Evolutionary conservation across 306 rosid genomes (phyloP).

Genomic region (Quercus rubra): DNA sequence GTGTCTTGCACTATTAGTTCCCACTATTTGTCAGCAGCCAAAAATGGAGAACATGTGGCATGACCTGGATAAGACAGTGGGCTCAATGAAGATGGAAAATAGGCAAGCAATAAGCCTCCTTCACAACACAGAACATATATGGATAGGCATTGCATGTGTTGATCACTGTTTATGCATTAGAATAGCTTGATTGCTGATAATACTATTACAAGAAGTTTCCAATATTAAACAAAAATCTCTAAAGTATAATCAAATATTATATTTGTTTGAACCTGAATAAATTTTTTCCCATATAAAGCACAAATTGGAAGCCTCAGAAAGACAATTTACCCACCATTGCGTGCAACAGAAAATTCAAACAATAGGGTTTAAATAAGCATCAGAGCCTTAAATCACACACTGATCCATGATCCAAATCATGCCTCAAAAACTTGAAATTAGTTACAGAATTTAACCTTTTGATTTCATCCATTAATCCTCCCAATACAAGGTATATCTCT

Average conservation of each 20-base stretch:
- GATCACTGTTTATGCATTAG: not conserved
- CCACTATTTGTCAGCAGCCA: no score
- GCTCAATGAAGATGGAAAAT: no score
- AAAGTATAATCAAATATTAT: no score
- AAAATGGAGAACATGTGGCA: no score
- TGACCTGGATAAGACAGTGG: no score
- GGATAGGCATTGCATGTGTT: no score
- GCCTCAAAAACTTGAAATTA: conserved; percentile 14
- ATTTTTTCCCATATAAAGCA: not conserved
- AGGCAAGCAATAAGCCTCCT: no score
- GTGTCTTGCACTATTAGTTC: no score
- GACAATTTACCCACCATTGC: not conserved
- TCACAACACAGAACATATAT: no score
- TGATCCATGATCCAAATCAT: conserved; percentile 11
- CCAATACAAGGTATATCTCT: conserved; percentile 45
- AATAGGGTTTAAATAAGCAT: not conserved
- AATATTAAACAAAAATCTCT: not conserved
- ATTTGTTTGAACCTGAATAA: not conserved
- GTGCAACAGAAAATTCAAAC: not conserved
- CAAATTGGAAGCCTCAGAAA: not conserved
- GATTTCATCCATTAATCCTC: conserved; percentile 44
- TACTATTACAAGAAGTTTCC: not conserved
- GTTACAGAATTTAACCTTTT: conserved; percentile 20
- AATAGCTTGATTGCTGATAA: not conserved
- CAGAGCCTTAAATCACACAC: not conserved